Evolutionary conservation across 2,329 filamentous ascomycete species (phyloP), one percentile per base, ranked within the genome.

Genomic region (Fusarium chaquense): DNA sequence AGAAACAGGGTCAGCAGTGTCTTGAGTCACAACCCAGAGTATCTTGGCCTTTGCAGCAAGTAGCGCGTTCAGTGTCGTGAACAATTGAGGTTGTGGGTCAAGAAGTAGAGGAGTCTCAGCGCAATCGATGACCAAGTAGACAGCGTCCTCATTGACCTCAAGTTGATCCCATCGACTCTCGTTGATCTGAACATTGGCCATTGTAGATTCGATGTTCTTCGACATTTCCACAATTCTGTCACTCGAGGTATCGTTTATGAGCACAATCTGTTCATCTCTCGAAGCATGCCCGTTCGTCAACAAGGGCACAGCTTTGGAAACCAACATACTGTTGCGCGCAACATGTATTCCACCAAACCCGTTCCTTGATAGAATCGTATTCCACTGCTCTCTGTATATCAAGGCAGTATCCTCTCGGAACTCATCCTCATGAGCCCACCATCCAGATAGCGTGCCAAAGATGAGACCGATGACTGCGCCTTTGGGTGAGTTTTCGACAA

Each of bases 261-360:
- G 26, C 8, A 22, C 22, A 41, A 57, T 11, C 18, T 33, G 5
- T 28, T 57, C 10, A 15, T n/a, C 7, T 4, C 8, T 1, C 36
- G 3, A 2, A 15, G 3, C 1, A 22, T 57, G 33, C 10, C 33
- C 51, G 5, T 47, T 60, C 0, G 20, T 22, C 18, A 33, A 12
- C 6, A 32, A 15, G 1, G 33, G 20, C 3, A 60, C 41, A n/a
- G 50, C 57, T n/a, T 22, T 59, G 8, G 57, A 60, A 41, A 60
- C 57, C 57, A 60, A 47, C 57, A 60, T 60, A 22, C 57, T 60
- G 5, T 60, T 60, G 6, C 51, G 41, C 10, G 56, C 50, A 30
- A 59, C 50, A 45, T 59, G 40, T 2, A 59, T 56, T 5, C 56
- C 56, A 3, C 56, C 50, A 20, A 56, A 59, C 7, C 50, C 40